Percentiles rank a stretch among this genome's conserved stretches.
phyloP scores from a whole-genome alignment of 176 grass and related monocot genomes.

The Poa pratensis region DNA sequence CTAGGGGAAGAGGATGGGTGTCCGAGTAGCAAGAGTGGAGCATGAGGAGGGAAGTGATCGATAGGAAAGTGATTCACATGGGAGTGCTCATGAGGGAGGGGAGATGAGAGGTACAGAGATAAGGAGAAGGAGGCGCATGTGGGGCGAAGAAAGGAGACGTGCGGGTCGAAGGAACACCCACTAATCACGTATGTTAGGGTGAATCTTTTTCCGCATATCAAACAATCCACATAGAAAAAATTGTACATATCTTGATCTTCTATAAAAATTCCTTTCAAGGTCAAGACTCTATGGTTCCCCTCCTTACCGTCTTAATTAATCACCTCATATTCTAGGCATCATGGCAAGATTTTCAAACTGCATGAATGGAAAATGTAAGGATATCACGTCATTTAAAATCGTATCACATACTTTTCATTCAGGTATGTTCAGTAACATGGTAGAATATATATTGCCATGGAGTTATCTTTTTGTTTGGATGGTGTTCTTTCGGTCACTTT shows the following conservation, averaged over 20 bases:
- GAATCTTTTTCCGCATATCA: not conserved
- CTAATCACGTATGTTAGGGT: no score
- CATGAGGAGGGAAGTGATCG: not conserved
- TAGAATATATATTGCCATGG: not conserved
- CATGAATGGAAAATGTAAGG: no score
- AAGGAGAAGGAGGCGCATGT: not conserved
- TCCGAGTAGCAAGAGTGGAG: no score
- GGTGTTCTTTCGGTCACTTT: not conserved
- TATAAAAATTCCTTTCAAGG: not conserved
- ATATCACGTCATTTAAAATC: no score
- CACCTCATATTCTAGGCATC: no score
- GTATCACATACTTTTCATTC: not conserved
- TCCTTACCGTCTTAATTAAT: not conserved
- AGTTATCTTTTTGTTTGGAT: not conserved
- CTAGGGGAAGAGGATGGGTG: not conserved
- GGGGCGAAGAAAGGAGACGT: not conserved
- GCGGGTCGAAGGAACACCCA: rapidly evolving
- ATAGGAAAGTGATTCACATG: no score
- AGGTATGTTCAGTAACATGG: not conserved
- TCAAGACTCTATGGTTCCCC: not conserved
- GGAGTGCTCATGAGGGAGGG: not conserved
- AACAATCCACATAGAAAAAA: not conserved
- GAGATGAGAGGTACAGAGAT: not conserved
- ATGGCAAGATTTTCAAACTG: no score
- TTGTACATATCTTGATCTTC: not conserved